Conservation (phyloP, 176 grass and related monocot species). For the Triticum aestivum region DNA sequence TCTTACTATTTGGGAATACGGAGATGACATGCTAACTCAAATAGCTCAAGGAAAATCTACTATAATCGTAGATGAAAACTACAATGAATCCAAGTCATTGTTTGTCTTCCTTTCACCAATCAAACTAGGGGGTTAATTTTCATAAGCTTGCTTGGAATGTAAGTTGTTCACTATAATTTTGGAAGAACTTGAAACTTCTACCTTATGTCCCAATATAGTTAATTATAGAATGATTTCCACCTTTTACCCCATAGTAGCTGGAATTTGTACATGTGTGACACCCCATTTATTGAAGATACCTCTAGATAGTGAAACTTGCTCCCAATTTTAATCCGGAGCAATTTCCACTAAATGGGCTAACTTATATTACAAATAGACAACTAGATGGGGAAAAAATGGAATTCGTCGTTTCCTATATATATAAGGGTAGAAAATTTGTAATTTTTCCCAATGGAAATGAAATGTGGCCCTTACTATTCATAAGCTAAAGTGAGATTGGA, state of each 20-base stretch:
- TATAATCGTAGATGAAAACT: neutral
- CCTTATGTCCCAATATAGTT: neutral
- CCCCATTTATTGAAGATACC: no score
- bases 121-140: neutral
- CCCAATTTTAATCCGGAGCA: no score
- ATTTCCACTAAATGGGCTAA: no score
- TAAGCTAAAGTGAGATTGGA: neutral
- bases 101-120: neutral
- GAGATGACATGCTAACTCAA: neutral
- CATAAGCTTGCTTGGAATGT: neutral
- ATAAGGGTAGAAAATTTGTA: neutral
- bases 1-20: neutral
- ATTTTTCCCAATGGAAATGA: neutral
- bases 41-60: constrained; percentile 1
- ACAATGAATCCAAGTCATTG: neutral
- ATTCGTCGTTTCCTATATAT: neutral
- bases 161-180: neutral
- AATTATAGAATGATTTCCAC: no score
- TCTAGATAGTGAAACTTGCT: no score
- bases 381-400: no score
- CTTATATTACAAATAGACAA: no score
- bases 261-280: no score
- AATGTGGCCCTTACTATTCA: neutral
- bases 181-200: neutral
- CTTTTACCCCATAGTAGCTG: no score